Conservation (phyloP, 768 basidiomycete genomes). For the Rhizopogon vesiculosus region DNA sequence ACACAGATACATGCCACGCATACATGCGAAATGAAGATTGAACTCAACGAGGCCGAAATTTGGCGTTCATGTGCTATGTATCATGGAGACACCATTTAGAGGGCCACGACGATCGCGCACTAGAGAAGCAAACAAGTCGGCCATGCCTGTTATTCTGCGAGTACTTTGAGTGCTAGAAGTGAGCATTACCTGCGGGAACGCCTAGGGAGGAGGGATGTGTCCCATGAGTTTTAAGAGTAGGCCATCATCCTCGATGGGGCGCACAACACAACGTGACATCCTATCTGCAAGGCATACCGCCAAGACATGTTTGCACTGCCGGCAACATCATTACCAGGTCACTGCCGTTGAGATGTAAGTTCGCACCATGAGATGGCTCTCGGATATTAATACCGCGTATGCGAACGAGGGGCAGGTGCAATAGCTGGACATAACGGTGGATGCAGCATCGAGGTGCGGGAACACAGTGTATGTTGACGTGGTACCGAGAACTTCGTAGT, state of each 20-base stretch:
- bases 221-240: slow-evolving; percentile 31
- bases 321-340: slow-evolving; percentile 1
- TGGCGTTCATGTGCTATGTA: too few species aligned
- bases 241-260: slow-evolving; percentile 41
- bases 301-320: slow-evolving; percentile 77
- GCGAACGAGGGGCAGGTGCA: slow-evolving; percentile 77
- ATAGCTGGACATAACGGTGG: slow-evolving; percentile 42
- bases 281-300: slow-evolving; percentile 58
- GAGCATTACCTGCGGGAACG: not conserved
- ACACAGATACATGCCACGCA: too few species aligned
- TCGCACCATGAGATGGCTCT: slow-evolving; percentile 61
- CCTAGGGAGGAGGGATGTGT: slow-evolving; percentile 2
- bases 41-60: too few species aligned
- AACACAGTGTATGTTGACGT: slow-evolving; percentile 58
- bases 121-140: too few species aligned
- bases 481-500: slow-evolving; percentile 68
- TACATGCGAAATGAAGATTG: too few species aligned
- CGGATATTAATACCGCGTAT: slow-evolving; percentile 54
- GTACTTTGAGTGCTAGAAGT: not conserved
- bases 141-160: too few species aligned
- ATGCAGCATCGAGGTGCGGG: slow-evolving; percentile 37
- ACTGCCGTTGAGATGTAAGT: not conserved
- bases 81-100: too few species aligned
- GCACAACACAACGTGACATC: slow-evolving; percentile 46
- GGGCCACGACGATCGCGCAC: too few species aligned